A percentile compares a stretch with the other conserved stretches of the same genome.
These are phyloP conservation scores for Globisporangium uncinulatum DNA, from an alignment of 352 stramenopile genomes.

Conservation along the genomic window DNA sequence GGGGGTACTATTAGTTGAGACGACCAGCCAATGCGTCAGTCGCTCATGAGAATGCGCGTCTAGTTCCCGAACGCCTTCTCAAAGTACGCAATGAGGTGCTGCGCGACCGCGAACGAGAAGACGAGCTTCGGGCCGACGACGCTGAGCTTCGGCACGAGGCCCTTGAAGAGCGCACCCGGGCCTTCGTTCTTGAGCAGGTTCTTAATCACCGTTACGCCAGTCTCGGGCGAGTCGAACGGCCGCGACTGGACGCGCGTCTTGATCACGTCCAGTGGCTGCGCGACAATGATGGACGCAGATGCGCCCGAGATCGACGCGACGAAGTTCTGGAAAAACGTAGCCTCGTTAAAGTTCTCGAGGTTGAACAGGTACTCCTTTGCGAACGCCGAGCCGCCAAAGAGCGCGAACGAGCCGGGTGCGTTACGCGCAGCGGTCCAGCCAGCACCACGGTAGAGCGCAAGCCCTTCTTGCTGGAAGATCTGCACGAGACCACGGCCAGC, in stretches of 20 bases:
- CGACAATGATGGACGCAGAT: constrained; percentile 85
- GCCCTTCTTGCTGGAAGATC: constrained; percentile 91
- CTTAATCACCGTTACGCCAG: constrained; percentile 85
- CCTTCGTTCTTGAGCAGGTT: constrained; percentile 93
- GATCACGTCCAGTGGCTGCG: constrained; percentile 93
- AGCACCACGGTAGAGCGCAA: constrained; percentile 87
- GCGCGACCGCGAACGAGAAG: constrained; percentile 95
- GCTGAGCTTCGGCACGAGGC: constrained; percentile 92
- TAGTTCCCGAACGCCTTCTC: constrained; percentile 65
- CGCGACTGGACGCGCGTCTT: constrained; percentile 94
- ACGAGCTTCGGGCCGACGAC: constrained; percentile 95
- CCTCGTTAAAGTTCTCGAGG: constrained; percentile 86
- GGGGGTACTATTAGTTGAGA: constrained; percentile 9
- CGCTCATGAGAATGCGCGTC: too few relatives aligned
- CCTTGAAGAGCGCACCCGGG: constrained; percentile 92
- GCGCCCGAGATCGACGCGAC: constrained; percentile 82
- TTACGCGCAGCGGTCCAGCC: constrained; percentile 92
- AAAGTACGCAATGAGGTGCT: constrained; percentile 94
- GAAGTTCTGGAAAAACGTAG: constrained; percentile 91
- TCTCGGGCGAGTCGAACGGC: constrained; percentile 92
- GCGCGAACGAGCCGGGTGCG: constrained; percentile 92
- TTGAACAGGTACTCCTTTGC: constrained; percentile 90
- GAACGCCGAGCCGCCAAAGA: constrained; percentile 91
- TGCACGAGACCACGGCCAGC: constrained; percentile 86
- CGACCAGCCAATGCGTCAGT: too few relatives aligned